Base-by-base conservation (phyloP, 192 early-diverging fungal genomes). In the Coemansia sp. region DNA sequence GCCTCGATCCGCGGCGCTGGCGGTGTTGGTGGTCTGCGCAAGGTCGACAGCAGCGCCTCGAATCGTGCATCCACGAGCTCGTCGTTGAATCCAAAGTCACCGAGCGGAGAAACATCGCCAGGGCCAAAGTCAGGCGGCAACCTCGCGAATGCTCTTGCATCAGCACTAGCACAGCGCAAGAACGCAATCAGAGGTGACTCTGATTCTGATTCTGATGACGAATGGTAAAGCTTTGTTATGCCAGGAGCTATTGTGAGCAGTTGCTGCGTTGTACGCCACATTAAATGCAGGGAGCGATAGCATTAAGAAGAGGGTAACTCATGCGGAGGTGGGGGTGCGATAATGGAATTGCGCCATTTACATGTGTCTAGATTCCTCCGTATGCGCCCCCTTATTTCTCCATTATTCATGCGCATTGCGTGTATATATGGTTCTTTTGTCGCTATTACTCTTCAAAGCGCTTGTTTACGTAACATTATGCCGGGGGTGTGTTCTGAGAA, bases 151-250 rank as follows among this genome's bases (percentile, higher is more conserved):
- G 82, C 82, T 0, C 68, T 84, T 59, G 82, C 82, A 26, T 67
- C 68, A 15, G 78, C 71, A 5, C 68, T 84, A 26, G 70, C 74
- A 12, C 74, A 78, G 56, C 82, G 78, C 43, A 80, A 73, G 64
- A 74, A 71, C 39, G 82, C 78, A 29, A 81, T 77, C 48, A 63
- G 70, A n/a, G 77, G 77, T 15, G 71, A 79, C 35, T 76, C 76
- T 10, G 82, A 84, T 58, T 84, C 82, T 26, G 74, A 73, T 23
- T 67, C 72, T 15, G 82, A 77, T 52, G 82, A 84, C 52, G 82
- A 84, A 33, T 77, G 76, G 71, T 78, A 72, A 56, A 4, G 48
- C 48, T 23, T 13, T 23, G 3, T 51, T 26, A 51, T 51, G 48
- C 48, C 10, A 5, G 16, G 48, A 46, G 20, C 3, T 23, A 5